These are phyloP conservation scores for Ambrosiella cleistominuta DNA, from an alignment of 2,329 filamentous ascomycete species.

Conservation along the genomic window DNA sequence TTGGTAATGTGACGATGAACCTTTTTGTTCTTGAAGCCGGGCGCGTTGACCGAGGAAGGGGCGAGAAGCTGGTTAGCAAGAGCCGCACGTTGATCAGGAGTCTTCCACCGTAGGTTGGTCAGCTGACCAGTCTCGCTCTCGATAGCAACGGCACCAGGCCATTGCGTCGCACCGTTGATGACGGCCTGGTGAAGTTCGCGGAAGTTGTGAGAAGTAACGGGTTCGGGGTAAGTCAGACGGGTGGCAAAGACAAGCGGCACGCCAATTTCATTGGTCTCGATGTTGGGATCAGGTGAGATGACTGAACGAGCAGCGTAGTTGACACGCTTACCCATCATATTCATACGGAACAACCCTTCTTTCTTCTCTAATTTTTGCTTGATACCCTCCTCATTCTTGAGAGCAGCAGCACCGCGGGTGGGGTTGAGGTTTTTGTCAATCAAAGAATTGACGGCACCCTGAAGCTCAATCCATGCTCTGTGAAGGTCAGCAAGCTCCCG, in stretches of 20 bases:
- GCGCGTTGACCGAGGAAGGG: constrained; percentile 56
- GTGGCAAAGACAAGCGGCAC: constrained; percentile 95
- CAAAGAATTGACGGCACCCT: constrained; percentile 81
- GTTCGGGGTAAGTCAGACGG: constrained; percentile 91
- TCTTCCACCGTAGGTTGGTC: constrained; percentile 73
- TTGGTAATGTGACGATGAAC: constrained; percentile 92
- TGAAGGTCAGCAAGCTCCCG: constrained; percentile 60
- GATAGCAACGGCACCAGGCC: constrained; percentile 85
- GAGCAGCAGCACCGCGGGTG: constrained; percentile 57
- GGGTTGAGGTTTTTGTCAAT: constrained; percentile 83
- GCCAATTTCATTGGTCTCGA: constrained; percentile 97
- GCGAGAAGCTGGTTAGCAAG: constrained; percentile 86
- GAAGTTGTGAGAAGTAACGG: constrained; percentile 93
- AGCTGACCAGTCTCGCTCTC: constrained; percentile 93
- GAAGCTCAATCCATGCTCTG: constrained; percentile 64
- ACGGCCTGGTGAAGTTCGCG: constrained; percentile 90
- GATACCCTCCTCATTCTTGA: constrained; percentile 76
- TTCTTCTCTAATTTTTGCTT: constrained; percentile 98
- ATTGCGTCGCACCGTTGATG: constrained; percentile 82
- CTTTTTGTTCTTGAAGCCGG: constrained; percentile 77
- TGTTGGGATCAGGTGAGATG: constrained; percentile 95
- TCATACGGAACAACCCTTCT: constrained; percentile 92
- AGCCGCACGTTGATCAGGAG: constrained; percentile 68
- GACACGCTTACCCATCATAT: constrained; percentile 99
- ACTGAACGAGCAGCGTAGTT: constrained; percentile 96